Evolutionary conservation across 345 rosid genomes (phyloP).

Genomic region (Corchorus capsularis): DNA sequence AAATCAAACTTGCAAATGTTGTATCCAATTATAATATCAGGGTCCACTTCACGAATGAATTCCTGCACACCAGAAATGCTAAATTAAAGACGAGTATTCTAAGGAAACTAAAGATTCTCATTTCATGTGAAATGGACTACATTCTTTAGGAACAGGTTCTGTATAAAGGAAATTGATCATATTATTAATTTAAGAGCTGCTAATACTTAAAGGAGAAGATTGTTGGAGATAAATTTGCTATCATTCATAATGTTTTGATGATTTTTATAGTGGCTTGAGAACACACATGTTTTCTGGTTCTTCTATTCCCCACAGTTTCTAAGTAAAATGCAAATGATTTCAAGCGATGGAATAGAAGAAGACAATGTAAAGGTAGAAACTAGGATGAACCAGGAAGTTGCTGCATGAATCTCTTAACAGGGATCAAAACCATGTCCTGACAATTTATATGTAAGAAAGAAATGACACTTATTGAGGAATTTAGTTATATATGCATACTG

Average conservation of each 20-base stretch:
- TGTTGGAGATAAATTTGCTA: not conserved
- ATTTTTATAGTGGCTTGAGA: not conserved
- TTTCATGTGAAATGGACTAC: conserved; percentile 1
- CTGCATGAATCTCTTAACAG: not conserved
- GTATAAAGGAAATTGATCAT: not conserved
- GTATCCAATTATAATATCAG: conserved; percentile 96
- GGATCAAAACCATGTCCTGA: not conserved
- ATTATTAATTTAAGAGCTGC: not conserved
- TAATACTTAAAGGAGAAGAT: not conserved
- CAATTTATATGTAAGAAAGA: not conserved
- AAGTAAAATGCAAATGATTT: not conserved
- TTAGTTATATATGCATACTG: not conserved
- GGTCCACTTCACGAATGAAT: conserved; percentile 85
- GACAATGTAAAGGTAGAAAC: conserved; percentile 1
- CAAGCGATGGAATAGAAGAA: not conserved
- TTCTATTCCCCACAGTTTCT: not conserved
- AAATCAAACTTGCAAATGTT: conserved; percentile 98
- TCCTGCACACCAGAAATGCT: conserved; percentile 60
- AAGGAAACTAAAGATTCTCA: conserved; percentile 2
- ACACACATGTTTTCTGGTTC: not conserved
- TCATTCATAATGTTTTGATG: not conserved
- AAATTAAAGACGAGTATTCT: conserved; percentile 15
- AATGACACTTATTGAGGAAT: not conserved
- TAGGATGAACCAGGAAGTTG: not conserved
- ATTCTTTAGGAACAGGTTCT: conserved; percentile 1